Evolutionary conservation across 2,329 filamentous ascomycete genomes (phyloP).

Genomic region (Scedosporium minutisporum): DNA sequence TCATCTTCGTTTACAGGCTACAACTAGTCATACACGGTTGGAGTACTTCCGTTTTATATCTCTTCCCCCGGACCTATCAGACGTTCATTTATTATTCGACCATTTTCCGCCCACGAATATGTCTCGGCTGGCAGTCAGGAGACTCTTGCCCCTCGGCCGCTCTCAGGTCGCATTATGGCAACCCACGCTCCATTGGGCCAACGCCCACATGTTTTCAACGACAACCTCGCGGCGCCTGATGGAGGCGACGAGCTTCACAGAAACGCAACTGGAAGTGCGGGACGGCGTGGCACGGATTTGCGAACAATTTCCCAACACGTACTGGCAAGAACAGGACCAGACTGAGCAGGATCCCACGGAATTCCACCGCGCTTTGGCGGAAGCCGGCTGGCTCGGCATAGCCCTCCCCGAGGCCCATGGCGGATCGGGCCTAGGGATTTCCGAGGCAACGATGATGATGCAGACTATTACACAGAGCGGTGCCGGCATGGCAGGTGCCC

Average conservation of each 20-base stretch:
- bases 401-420: conserved; percentile 66
- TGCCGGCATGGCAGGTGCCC: conserved; percentile 65
- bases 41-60: too few relatives aligned
- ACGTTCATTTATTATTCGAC: too few relatives aligned
- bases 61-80: too few relatives aligned
- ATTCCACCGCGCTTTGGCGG: conserved; percentile 64
- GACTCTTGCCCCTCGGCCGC: neutral
- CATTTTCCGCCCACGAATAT: neutral
- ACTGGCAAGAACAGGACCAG: conserved; percentile 69
- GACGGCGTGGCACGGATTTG: conserved; percentile 62
- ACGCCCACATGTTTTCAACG: conserved; percentile 23
- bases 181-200: neutral
- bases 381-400: conserved; percentile 73
- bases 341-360: conserved; percentile 62
- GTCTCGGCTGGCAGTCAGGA: neutral
- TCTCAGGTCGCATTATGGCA: neutral
- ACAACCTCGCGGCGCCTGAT: conserved; percentile 40
- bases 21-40: too few relatives aligned
- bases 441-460: conserved; percentile 80
- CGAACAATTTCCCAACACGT: conserved; percentile 60
- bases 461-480: conserved; percentile 72
- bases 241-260: conserved; percentile 63
- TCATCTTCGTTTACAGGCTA: too few relatives aligned
- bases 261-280: conserved; percentile 62
- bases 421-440: conserved; percentile 66